Evolutionary conservation across 2,329 filamentous ascomycete species (phyloP).

Genomic region (Torrubiellomyces zombiae): DNA sequence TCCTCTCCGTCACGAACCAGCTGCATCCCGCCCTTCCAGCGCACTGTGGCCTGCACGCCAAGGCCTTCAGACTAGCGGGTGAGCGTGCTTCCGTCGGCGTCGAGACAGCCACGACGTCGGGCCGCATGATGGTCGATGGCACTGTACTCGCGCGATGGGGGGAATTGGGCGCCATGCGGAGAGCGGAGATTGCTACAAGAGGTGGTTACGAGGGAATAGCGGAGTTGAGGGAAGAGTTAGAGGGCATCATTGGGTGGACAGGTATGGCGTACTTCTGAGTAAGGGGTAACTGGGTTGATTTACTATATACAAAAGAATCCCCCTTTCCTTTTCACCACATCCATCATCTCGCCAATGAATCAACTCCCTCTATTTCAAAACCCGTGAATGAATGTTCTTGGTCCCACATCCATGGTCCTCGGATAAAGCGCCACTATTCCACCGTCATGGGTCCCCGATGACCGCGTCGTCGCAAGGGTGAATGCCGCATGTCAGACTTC

Average conservation of each 20-base stretch:
- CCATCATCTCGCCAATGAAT: no score
- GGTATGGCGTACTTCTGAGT: constrained; percentile 40
- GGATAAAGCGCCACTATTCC: no score
- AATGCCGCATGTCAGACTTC: constrained; percentile 20
- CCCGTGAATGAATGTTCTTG: no score
- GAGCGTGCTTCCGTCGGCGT: constrained; percentile 31
- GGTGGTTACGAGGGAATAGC: constrained; percentile 50
- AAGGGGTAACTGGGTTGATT: background rate
- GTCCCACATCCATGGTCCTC: no score
- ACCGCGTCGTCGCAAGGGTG: no score
- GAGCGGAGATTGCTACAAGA: constrained; percentile 56
- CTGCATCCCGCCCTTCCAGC: constrained; percentile 61
- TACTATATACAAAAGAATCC: background rate
- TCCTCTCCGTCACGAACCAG: constrained; percentile 68
- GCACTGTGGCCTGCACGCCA: constrained; percentile 66
- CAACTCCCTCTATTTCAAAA: no score
- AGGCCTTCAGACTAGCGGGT: constrained; percentile 36
- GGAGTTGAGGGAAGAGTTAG: constrained; percentile 54
- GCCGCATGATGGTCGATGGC: constrained; percentile 61
- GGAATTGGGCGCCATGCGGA: constrained; percentile 55
- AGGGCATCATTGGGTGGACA: constrained; percentile 42
- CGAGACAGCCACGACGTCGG: constrained; percentile 36
- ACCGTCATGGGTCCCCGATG: no score
- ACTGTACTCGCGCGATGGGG: constrained; percentile 57
- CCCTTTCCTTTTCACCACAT: no score